Base-by-base conservation (phyloP, 371 early-diverging fungal species). In the Coemansia sp. region DNA sequence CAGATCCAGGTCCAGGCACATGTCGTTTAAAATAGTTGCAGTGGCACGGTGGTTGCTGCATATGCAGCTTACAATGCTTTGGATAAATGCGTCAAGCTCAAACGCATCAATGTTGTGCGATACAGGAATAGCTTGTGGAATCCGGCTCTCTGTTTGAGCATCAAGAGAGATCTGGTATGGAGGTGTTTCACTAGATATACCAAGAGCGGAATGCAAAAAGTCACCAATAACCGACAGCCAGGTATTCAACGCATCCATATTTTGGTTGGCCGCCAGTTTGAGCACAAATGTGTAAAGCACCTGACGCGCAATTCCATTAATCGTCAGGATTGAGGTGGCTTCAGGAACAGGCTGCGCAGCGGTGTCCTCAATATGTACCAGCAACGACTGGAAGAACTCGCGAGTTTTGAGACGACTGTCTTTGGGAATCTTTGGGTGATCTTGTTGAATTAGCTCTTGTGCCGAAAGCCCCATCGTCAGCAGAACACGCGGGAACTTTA, bases 21-120 rank as follows among this genome's bases (percentile, higher is more conserved):
- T 42, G 7, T 50, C 63, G 61, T 67, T 67, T 40, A 75, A 57
- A 8, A 71, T 34, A 3, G 67, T 68, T 0, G 67, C 52, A 37
- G 61, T 26, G 24, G 59, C 51, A 7, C 42, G 48, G 39, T 31
- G 57, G 21, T 29, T 71, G 5, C 45, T 48, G n/a, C 53, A 61
- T 29, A 64, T 45, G 22, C 40, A 51, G 26, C 61, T 39, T 3
- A 67, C 58, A 52, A 75, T 58, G 64, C 76, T 67, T 27, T 63
- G 71, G 6, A 71, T 52, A 48, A 75, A 75, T 7, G 76, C 71
- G 42, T 75, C 76, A 0, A 61, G 11, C 22, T 75, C 76, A 58
- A 75, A 71, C 10, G 76, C 76, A 42, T 31, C 58, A 10, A 64
- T 51, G 27, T 13, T 39, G 34, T 24, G 18, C 5, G 50, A 10